Conservation (phyloP, 208 protist species). For the Tritrichomonas foetus region DNA sequence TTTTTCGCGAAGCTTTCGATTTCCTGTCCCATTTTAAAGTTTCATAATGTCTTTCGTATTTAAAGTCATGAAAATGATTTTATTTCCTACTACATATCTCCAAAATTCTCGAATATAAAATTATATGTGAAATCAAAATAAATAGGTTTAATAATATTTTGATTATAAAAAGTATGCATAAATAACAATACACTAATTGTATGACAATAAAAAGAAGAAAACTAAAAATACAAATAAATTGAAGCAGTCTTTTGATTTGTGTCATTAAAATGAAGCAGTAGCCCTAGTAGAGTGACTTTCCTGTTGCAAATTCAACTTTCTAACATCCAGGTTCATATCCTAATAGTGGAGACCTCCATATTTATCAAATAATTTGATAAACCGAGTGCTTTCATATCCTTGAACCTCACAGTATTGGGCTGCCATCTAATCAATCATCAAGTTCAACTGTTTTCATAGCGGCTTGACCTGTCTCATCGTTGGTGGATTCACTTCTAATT, state of each 20-base stretch:
- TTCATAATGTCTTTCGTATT: too few species aligned
- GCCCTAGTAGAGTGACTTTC: neutral
- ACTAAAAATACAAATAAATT: neutral
- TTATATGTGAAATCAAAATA: too few species aligned
- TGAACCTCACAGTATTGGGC: constrained; percentile 57
- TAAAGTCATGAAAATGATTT: too few species aligned
- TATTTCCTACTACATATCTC: too few species aligned
- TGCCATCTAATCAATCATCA: constrained; percentile 55
- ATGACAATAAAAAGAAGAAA: neutral
- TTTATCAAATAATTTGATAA: constrained; percentile 43
- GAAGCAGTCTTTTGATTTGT: neutral
- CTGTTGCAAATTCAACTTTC: neutral
- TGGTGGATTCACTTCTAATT: constrained; percentile 47
- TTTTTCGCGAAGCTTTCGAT: too few species aligned
- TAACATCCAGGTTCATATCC: neutral
- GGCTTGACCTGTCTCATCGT: constrained; percentile 55
- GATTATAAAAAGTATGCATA: too few species aligned
- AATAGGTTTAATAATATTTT: too few species aligned
- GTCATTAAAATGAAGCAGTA: too few species aligned
- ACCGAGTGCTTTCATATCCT: constrained; percentile 44
- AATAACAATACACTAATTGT: neutral
- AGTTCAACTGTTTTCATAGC: constrained; percentile 60
- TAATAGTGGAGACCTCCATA: neutral
- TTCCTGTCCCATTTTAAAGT: too few species aligned
- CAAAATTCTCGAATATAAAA: too few species aligned